Conservation (phyloP, 371 early-diverging fungal genomes). For the Mucor saturninus region DNA sequence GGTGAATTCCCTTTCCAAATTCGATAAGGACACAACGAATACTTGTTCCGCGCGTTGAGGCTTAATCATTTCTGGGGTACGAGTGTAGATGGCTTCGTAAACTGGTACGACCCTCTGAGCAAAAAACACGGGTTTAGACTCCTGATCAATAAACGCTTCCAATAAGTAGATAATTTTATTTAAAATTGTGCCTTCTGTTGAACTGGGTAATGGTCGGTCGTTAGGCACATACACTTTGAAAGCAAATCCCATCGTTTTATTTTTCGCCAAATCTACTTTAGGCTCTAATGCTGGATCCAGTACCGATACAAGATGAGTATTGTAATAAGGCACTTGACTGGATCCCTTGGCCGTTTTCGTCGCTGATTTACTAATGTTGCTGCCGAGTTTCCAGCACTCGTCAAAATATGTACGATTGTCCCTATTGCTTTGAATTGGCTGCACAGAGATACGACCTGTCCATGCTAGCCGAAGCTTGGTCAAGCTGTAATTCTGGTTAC, state of each 20-base stretch:
- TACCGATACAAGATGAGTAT: slow-evolving; percentile 1
- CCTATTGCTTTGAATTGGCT: slow-evolving; percentile 21
- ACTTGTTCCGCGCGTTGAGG: slow-evolving; percentile 24
- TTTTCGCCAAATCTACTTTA: slow-evolving; percentile 22
- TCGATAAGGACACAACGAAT: slow-evolving; percentile 12
- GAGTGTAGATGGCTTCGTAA: slow-evolving; percentile 23
- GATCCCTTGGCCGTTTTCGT: slow-evolving; percentile 9
- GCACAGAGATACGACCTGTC: slow-evolving; percentile 32
- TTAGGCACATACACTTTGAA: slow-evolving; percentile 27
- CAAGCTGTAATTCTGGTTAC: slow-evolving; percentile 22
- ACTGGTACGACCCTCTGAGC: slow-evolving; percentile 16
- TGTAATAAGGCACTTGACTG: slow-evolving; percentile 6
- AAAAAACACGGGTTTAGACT: slow-evolving; percentile 18
- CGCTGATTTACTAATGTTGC: slow-evolving; percentile 7
- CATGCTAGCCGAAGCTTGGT: slow-evolving; percentile 23
- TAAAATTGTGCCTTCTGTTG: slow-evolving; percentile 8
- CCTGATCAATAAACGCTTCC: slow-evolving; percentile 26
- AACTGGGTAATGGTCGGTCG: slow-evolving; percentile 27
- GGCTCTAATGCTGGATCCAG: slow-evolving; percentile 8
- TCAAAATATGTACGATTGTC: slow-evolving; percentile 16
- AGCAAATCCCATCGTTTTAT: slow-evolving; percentile 22
- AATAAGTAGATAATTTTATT: slow-evolving; percentile 26
- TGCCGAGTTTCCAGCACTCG: slow-evolving; percentile 27
- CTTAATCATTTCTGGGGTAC: slow-evolving; percentile 15
- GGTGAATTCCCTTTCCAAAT: slow-evolving; percentile 1